Conservation (phyloP, 805 yeast genomes). For the Candida schatavii region DNA sequence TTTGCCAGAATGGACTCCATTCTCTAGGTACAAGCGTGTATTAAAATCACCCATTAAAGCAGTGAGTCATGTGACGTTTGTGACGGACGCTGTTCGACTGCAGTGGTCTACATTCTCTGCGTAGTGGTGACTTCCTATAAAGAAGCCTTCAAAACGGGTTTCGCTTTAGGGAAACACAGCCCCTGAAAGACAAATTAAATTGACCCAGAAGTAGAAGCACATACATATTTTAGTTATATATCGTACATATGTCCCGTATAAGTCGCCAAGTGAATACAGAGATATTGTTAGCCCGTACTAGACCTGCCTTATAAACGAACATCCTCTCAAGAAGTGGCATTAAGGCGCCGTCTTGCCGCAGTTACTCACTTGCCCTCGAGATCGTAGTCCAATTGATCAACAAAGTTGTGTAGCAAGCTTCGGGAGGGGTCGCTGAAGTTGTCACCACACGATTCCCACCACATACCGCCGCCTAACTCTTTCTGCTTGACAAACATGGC, state of each 20-base stretch:
- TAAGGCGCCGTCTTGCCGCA: conserved; percentile 1
- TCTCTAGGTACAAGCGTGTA: conserved; percentile 37
- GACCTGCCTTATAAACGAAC: neutral
- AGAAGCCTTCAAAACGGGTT: no score
- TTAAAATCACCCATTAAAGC: neutral
- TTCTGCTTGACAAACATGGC: conserved; percentile 51
- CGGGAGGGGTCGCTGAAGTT: conserved; percentile 22
- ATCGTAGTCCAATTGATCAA: conserved; percentile 31
- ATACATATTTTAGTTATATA: neutral
- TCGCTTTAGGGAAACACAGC: no score
- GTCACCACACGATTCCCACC: conserved; percentile 95
- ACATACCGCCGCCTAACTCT: conserved; percentile 79
- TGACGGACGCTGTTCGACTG: no score
- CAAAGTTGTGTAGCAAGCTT: conserved; percentile 48
- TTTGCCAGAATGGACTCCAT: conserved; percentile 91
- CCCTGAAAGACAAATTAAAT: no score
- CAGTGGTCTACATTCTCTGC: no score
- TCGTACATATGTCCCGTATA: neutral
- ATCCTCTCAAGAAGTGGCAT: neutral
- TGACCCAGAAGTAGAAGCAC: neutral
- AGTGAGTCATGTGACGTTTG: no score
- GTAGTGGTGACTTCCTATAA: no score
- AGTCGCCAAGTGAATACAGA: no score
- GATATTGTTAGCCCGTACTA: no score
- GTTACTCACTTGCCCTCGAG: conserved; percentile 16